phyloP scores from a whole-genome alignment of 495 filamentous ascomycete genomes.

The Podospora anserina region DNA sequence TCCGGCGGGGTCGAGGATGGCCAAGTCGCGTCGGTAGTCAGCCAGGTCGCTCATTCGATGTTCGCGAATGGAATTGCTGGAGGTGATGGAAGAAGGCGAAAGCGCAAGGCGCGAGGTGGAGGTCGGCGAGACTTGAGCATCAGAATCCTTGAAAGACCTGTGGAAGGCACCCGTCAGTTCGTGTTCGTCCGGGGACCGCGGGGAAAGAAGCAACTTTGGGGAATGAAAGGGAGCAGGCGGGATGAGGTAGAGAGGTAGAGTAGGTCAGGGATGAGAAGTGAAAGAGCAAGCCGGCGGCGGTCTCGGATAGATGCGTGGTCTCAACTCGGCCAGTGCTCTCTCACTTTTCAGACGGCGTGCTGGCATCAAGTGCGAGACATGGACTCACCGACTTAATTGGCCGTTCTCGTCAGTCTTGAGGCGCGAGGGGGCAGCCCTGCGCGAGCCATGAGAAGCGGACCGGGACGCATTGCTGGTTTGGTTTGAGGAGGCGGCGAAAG shows the following conservation, averaged over 20 bases:
- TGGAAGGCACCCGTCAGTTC: slow-evolving; percentile 27
- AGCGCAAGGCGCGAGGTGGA: slow-evolving; percentile 43
- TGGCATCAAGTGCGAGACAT: neutral
- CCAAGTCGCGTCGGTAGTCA: slow-evolving; percentile 69
- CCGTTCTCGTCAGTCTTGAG: slow-evolving; percentile 55
- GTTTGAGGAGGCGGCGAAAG: slow-evolving; percentile 40
- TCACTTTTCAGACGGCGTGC: neutral
- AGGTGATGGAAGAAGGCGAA: slow-evolving; percentile 47
- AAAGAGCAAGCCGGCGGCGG: slow-evolving; percentile 6
- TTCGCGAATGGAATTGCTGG: slow-evolving; percentile 46
- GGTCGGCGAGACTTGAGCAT: slow-evolving; percentile 53
- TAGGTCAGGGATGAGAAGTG: neutral
- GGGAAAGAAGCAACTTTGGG: slow-evolving; percentile 8
- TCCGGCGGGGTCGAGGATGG: slow-evolving; percentile 60
- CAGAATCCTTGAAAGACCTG: slow-evolving; percentile 40
- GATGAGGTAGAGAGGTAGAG: neutral
- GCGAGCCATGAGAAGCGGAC: slow-evolving; percentile 35
- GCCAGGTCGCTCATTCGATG: slow-evolving; percentile 54
- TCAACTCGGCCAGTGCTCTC: neutral
- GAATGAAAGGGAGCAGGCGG: neutral
- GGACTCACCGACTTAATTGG: slow-evolving; percentile 41
- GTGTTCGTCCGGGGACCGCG: slow-evolving; percentile 15
- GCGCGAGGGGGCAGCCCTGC: slow-evolving; percentile 51
- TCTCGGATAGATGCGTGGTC: slow-evolving; percentile 8
- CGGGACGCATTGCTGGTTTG: slow-evolving; percentile 39